phyloP scores from a whole-genome alignment of 306 rosid genomes.

The Malus sieversii region DNA sequence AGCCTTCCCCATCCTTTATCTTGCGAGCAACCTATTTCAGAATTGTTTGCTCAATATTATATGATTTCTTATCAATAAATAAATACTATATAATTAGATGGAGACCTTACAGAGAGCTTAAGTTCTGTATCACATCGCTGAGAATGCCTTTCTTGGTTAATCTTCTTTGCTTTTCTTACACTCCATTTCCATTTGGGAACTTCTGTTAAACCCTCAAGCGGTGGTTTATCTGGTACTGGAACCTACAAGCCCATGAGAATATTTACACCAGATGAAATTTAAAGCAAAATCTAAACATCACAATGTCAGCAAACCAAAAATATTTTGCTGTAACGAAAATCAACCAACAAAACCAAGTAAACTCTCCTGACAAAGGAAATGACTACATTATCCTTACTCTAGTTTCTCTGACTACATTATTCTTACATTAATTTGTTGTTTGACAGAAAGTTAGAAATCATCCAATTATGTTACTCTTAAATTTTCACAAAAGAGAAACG shows the following conservation, averaged over 20 bases:
- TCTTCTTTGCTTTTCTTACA: conserved; percentile 35
- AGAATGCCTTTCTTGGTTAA: conserved; percentile 79
- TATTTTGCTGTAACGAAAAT: background rate
- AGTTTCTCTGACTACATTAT: background rate
- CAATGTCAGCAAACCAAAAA: background rate
- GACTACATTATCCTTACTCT: background rate
- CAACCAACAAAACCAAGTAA: background rate
- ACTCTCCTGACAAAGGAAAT: background rate
- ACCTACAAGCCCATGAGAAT: conserved; percentile 44
- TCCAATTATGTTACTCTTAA: background rate
- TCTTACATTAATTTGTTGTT: background rate
- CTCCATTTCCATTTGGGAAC: conserved; percentile 79
- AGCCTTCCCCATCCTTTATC: conserved; percentile 79
- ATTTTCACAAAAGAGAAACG: too few relatives aligned
- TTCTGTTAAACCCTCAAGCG: conserved; percentile 45
- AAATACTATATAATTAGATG: background rate
- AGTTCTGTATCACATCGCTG: conserved; percentile 77
- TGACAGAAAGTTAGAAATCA: background rate
- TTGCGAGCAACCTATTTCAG: conserved; percentile 66
- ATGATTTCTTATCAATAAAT: background rate
- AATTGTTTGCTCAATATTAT: conserved; percentile 14
- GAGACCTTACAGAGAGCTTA: conserved; percentile 73
- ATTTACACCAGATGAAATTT: background rate
- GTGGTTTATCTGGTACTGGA: conserved; percentile 68
- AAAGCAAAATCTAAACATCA: background rate